phyloP scores from a whole-genome alignment of 306 rosid genomes.

The Abrus pulchellus region DNA sequence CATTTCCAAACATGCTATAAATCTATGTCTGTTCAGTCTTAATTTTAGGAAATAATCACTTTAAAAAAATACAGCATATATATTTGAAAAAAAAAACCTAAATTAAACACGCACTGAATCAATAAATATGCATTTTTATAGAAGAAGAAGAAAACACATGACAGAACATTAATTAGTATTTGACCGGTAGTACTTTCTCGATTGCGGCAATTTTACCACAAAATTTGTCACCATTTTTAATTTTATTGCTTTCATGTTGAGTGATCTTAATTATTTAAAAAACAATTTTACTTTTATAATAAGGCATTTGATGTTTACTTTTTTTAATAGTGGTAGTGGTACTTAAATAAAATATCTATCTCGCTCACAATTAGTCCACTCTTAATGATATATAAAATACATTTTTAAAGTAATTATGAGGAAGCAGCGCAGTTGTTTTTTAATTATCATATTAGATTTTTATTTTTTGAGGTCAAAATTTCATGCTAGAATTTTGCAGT shows the following conservation, averaged over 20 bases:
- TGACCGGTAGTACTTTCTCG: slow-evolving; percentile 6
- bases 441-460: background rate
- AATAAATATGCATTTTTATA: background rate
- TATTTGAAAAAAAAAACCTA: too few species aligned
- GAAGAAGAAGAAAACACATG: background rate
- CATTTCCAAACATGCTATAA: background rate
- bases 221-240: background rate
- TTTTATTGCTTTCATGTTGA: background rate
- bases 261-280: background rate
- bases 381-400: background rate
- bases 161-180: slow-evolving; percentile 11
- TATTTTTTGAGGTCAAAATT: background rate
- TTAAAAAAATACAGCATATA: background rate
- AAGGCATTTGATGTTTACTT: background rate
- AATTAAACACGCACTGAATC: background rate
- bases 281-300: background rate
- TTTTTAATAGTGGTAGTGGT: background rate
- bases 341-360: slow-evolving; percentile 24
- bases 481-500: slow-evolving; percentile 1
- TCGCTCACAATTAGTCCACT: slow-evolving; percentile 18
- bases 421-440: background rate
- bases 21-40: background rate
- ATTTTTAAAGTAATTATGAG: background rate
- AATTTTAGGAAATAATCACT: background rate
- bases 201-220: background rate